Evolutionary conservation across 805 yeast species (phyloP).

Genomic region (Schwanniomyces sp.): DNA sequence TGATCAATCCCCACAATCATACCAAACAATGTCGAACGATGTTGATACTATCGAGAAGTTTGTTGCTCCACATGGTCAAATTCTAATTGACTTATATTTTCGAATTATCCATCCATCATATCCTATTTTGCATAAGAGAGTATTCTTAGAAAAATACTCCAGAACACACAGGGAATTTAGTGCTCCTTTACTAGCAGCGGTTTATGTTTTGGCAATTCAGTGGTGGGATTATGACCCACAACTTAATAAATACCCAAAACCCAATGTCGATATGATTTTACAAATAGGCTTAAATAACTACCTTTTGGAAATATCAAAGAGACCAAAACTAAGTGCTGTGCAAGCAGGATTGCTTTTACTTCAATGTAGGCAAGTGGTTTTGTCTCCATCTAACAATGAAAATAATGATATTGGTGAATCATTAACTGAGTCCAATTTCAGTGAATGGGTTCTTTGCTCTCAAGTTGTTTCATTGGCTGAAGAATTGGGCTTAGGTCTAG

Average conservation of each 20-base stretch:
- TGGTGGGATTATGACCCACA: constrained; percentile 94
- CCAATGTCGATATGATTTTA: constrained; percentile 56
- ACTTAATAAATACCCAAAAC: constrained; percentile 73
- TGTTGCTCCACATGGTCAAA: constrained; percentile 91
- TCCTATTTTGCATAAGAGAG: constrained; percentile 88
- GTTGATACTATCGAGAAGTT: constrained; percentile 82
- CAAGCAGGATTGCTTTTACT: constrained; percentile 83
- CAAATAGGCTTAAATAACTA: constrained; percentile 61
- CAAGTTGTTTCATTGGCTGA: constrained; percentile 87
- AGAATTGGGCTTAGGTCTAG: constrained; percentile 87
- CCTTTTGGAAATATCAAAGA: constrained; percentile 72
- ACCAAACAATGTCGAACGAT: constrained; percentile 67
- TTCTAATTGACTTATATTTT: constrained; percentile 76
- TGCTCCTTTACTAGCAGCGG: constrained; percentile 89
- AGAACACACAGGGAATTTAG: constrained; percentile 90
- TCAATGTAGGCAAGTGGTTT: constrained; percentile 55
- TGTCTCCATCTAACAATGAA: constrained; percentile 9
- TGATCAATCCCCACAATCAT: constrained; percentile 72
- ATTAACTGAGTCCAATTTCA: constrained; percentile 41
- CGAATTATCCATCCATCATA: constrained; percentile 86
- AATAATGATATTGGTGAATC: constrained; percentile 3
- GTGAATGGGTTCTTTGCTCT: constrained; percentile 83
- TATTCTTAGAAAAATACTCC: constrained; percentile 85
- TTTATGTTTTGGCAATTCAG: constrained; percentile 82
- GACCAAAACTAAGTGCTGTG: constrained; percentile 89